Conservation (phyloP, 441 rosid genomes). For the Populus tomentosa region DNA sequence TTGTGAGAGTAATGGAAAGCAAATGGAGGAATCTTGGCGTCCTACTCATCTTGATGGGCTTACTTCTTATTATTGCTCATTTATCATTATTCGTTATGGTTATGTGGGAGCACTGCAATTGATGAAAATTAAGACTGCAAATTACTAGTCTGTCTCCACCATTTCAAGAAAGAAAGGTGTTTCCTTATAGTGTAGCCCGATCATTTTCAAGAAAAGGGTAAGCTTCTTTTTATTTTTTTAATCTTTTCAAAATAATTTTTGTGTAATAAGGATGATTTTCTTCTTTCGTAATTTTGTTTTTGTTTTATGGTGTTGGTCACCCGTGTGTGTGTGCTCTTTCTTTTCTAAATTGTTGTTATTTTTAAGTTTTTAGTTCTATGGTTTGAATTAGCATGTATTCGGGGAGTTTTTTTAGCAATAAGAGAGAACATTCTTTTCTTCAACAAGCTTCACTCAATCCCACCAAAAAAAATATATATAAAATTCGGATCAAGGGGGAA, state of each 20-base stretch:
- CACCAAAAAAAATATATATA: no score
- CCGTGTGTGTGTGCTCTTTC: neutral
- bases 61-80: constrained; percentile 55
- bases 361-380: neutral
- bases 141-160: neutral
- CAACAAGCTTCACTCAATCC: no score
- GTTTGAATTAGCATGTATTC: neutral
- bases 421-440: neutral
- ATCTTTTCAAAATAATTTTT: neutral
- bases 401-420: neutral
- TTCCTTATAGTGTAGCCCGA: neutral
- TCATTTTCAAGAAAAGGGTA: neutral
- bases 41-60: constrained; percentile 47
- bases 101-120: constrained; percentile 43
- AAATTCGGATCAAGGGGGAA: neutral
- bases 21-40: constrained; percentile 74
- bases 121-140: neutral
- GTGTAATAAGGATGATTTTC: neutral
- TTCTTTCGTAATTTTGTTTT: no score
- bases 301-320: neutral
- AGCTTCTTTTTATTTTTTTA: neutral
- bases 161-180: neutral
- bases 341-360: no score
- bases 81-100: constrained; percentile 47
- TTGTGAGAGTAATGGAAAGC: constrained; percentile 33